Percentiles rank a stretch among this genome's conserved stretches.
Evolutionary conservation across 768 basidiomycete genomes (phyloP).

Genomic region (Harrya chromipes): DNA sequence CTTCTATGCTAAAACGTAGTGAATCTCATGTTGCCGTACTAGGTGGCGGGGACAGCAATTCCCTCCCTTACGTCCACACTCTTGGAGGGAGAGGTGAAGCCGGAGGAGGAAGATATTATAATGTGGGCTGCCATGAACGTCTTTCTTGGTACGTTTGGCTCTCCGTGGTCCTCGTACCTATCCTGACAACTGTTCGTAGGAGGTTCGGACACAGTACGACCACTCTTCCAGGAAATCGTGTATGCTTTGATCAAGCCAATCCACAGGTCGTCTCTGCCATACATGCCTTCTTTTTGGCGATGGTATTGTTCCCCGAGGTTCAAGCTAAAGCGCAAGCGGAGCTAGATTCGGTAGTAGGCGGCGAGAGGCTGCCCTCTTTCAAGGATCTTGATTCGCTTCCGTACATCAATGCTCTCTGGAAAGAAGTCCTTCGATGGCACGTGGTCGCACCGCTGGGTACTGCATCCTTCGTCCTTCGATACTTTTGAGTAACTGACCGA

Average conservation of each 20-base stretch:
- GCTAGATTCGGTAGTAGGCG: slow-evolving; percentile 23
- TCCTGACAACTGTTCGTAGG: slow-evolving; percentile 12
- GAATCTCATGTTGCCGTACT: neutral
- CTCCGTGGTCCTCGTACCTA: neutral
- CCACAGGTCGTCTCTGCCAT: slow-evolving; percentile 15
- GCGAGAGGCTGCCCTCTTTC: slow-evolving; percentile 18
- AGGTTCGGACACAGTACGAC: slow-evolving; percentile 44
- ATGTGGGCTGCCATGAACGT: slow-evolving; percentile 16
- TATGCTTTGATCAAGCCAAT: slow-evolving; percentile 8
- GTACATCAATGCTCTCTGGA: slow-evolving; percentile 24
- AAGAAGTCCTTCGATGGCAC: slow-evolving; percentile 28
- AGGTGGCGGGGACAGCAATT: slow-evolving; percentile 17
- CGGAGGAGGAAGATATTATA: slow-evolving; percentile 18
- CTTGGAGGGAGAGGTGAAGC: slow-evolving; percentile 6
- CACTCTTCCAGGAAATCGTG: slow-evolving; percentile 35
- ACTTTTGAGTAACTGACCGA: neutral
- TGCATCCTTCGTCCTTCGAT: slow-evolving; percentile 17
- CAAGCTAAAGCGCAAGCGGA: slow-evolving; percentile 25
- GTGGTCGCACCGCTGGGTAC: slow-evolving; percentile 14
- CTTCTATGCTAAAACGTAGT: neutral
- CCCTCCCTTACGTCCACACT: slow-evolving; percentile 18
- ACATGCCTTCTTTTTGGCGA: slow-evolving; percentile 24
- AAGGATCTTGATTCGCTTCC: slow-evolving; percentile 23
- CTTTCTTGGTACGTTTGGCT: slow-evolving; percentile 8
- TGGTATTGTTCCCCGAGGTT: slow-evolving; percentile 23